Percentiles rank a stretch among this genome's conserved stretches.
Evolutionary conservation across 352 stramenopile genomes (phyloP).

Genomic region (Pythium dissotocum): DNA sequence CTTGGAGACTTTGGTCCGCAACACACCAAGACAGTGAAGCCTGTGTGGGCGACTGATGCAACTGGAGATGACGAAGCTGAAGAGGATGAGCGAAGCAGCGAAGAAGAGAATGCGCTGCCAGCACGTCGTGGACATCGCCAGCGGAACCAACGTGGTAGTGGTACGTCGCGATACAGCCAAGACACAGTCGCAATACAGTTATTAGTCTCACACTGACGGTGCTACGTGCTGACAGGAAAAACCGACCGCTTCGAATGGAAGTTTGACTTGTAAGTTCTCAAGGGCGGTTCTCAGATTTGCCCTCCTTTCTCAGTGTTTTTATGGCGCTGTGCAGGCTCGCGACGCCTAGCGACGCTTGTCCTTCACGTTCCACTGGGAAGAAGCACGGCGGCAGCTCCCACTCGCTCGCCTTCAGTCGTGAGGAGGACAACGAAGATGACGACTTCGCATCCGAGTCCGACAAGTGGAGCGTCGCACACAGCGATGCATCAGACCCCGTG

Average conservation of each 20-base stretch:
- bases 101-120: constrained; percentile 2
- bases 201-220: not conserved
- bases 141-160: not conserved
- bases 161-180: not conserved
- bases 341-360: not conserved
- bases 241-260: constrained; percentile 53
- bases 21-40: constrained; percentile 71
- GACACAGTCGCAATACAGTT: not conserved
- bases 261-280: constrained; percentile 49
- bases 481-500: constrained; percentile 48
- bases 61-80: not conserved
- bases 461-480: constrained; percentile 35
- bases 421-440: constrained; percentile 16
- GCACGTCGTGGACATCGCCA: not conserved
- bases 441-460: constrained; percentile 13
- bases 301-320: not conserved
- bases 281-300: not conserved
- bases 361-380: not conserved
- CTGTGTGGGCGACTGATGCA: constrained; percentile 41
- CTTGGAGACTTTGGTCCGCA: constrained; percentile 70
- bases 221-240: not conserved
- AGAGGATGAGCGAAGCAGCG: not conserved
- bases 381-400: not conserved
- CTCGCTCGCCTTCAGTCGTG: not conserved
- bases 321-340: constrained; percentile 1